These are phyloP conservation scores for Hypsizygus ulmarius DNA, from an alignment of 1,284 basidiomycete species.

Conservation along the genomic window DNA sequence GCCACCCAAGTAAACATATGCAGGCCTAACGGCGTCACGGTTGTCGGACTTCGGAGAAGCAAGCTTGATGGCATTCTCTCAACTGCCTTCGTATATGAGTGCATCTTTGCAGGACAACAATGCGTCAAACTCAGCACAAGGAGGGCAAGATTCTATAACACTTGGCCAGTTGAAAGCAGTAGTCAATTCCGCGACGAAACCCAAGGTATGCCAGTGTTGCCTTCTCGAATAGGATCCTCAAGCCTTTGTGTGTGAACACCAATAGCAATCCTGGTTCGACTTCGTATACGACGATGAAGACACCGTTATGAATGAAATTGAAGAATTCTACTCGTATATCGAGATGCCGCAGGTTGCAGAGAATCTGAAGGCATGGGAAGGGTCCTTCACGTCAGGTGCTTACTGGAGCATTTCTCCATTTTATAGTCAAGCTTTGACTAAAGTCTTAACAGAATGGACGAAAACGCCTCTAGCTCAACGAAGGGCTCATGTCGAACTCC, in stretches of 20 bases:
- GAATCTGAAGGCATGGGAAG: conserved; percentile 86
- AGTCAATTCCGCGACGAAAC: conserved; percentile 68
- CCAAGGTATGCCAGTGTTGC: conserved; percentile 53
- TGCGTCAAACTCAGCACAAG: conserved; percentile 18
- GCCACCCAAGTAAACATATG: background rate
- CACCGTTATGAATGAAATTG: conserved; percentile 91
- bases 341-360: conserved; percentile 91
- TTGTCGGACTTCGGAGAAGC: background rate
- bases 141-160: conserved; percentile 69
- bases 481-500: conserved; percentile 70
- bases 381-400: conserved; percentile 74
- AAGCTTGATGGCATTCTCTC: conserved; percentile 25
- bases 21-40: too few species aligned
- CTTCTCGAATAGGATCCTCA: conserved; percentile 2
- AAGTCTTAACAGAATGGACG: conserved; percentile 66
- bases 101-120: conserved; percentile 22
- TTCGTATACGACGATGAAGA: conserved; percentile 95
- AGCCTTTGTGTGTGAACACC: conserved; percentile 16
- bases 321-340: conserved; percentile 98
- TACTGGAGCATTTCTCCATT: conserved; percentile 14
- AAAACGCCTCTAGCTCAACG: conserved; percentile 60
- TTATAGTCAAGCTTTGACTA: conserved; percentile 6
- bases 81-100: conserved; percentile 25
- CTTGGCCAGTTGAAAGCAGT: conserved; percentile 79
- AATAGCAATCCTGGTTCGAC: conserved; percentile 82